Evolutionary conservation across 768 basidiomycete genomes (phyloP).

Genomic region (Mycena chlorophos): DNA sequence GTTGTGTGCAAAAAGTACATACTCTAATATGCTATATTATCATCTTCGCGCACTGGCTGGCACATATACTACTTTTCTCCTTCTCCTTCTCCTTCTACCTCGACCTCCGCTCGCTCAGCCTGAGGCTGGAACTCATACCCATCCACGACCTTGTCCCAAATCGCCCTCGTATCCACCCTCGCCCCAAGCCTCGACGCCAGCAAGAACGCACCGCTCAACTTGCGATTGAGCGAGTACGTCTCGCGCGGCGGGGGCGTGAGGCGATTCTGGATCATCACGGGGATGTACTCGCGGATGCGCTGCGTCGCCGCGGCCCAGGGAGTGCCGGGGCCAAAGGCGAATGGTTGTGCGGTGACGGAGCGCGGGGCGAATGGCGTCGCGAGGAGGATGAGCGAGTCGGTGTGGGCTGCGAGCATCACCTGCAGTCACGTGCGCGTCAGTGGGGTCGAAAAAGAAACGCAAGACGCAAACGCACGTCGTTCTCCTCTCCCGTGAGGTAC

Average conservation of each 20-base stretch:
- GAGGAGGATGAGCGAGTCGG: slow-evolving; percentile 79
- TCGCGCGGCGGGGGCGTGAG: slow-evolving; percentile 92
- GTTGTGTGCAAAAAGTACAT: background rate
- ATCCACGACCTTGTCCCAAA: slow-evolving; percentile 74
- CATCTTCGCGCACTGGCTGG: background rate
- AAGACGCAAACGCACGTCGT: slow-evolving; percentile 68
- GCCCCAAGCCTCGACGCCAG: slow-evolving; percentile 76
- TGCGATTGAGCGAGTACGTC: slow-evolving; percentile 92
- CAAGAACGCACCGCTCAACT: slow-evolving; percentile 80
- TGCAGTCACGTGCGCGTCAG: no score
- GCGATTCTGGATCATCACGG: slow-evolving; percentile 85
- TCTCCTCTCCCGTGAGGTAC: slow-evolving; percentile 89
- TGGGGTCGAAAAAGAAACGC: background rate
- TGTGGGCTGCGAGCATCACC: slow-evolving; percentile 87
- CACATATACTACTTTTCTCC: background rate
- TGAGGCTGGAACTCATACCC: slow-evolving; percentile 36
- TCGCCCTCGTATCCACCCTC: slow-evolving; percentile 63
- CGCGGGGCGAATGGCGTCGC: slow-evolving; percentile 75
- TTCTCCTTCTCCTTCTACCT: no score
- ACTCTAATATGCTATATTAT: background rate
- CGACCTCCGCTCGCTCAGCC: no score
- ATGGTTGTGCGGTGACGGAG: slow-evolving; percentile 60
- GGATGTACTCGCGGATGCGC: slow-evolving; percentile 78
- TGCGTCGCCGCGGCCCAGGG: slow-evolving; percentile 71
- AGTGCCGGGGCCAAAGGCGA: slow-evolving; percentile 72